phyloP scores from a whole-genome alignment of 31 red algal species.

The Odonthalia washingtoniensis region DNA sequence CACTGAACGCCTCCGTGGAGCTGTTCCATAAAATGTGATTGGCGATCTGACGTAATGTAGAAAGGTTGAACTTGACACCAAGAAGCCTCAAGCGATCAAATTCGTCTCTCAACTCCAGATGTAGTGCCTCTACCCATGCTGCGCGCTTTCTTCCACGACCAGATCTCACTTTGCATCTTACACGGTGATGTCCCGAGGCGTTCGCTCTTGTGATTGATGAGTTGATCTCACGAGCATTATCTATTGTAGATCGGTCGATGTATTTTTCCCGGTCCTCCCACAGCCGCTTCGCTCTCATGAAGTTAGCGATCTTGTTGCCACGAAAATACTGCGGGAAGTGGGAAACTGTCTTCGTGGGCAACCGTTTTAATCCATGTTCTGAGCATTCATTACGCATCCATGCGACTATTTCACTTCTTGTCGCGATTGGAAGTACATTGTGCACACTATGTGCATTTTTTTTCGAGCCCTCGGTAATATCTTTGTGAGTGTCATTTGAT shows the following conservation, averaged over 20 bases:
- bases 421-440: conserved; percentile 20
- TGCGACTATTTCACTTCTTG: conserved; percentile 11
- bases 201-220: conserved; percentile 24
- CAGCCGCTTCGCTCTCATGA: background rate
- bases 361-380: conserved; percentile 1
- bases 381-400: conserved; percentile 20
- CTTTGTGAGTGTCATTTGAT: background rate
- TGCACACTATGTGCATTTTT: conserved; percentile 6
- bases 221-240: background rate
- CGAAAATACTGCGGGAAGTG: conserved; percentile 41
- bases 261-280: conserved; percentile 5
- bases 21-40: background rate
- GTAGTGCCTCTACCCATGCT: conserved; percentile 27
- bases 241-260: background rate
- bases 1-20: background rate
- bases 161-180: conserved; percentile 2
- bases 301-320: conserved; percentile 22
- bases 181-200: background rate
- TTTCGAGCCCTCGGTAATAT: background rate
- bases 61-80: conserved; percentile 46
- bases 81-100: conserved; percentile 30
- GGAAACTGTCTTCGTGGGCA: conserved; percentile 20
- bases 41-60: conserved; percentile 11
- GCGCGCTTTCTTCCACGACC: conserved; percentile 36
- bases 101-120: conserved; percentile 14